Percentiles rank a stretch among this genome's conserved stretches.
These are phyloP conservation scores for Adansonia rubrostipa DNA, from an alignment of 441 rosid genomes.

Conservation along the genomic window DNA sequence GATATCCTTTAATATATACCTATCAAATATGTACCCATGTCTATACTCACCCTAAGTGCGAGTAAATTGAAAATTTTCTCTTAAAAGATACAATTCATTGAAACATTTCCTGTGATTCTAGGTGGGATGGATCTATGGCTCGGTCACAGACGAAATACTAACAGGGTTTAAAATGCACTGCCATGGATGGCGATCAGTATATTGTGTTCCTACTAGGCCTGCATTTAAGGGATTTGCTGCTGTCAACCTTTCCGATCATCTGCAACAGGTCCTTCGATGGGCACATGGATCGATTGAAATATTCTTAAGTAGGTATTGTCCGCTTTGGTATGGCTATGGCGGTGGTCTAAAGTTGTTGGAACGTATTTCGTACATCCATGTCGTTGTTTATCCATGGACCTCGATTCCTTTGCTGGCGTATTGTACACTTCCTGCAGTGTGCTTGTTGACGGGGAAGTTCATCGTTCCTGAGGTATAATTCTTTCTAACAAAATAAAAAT, in stretches of 20 bases:
- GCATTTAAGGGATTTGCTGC: constrained; percentile 67
- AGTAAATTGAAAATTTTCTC: too few relatives aligned
- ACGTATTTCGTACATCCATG: constrained; percentile 65
- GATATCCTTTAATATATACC: too few relatives aligned
- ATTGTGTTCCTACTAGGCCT: constrained; percentile 55
- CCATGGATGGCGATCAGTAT: constrained; percentile 71
- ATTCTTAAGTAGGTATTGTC: constrained; percentile 70
- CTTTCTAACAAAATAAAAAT: not conserved
- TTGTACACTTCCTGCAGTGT: constrained; percentile 67
- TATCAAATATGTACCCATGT: too few relatives aligned
- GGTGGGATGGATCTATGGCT: constrained; percentile 78
- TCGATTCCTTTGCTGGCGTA: constrained; percentile 69
- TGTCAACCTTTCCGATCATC: constrained; percentile 63
- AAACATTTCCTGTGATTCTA: constrained; percentile 26
- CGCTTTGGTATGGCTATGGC: constrained; percentile 77
- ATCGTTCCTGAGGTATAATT: constrained; percentile 61
- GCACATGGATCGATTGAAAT: constrained; percentile 75
- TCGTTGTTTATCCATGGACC: constrained; percentile 63
- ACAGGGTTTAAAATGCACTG: constrained; percentile 76
- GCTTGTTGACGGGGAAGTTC: constrained; percentile 68
- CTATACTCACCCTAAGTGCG: too few relatives aligned
- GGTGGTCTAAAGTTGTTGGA: constrained; percentile 73
- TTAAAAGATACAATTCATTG: constrained; percentile 1
- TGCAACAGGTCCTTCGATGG: constrained; percentile 66
- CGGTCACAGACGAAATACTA: constrained; percentile 63